Evolutionary conservation across 495 filamentous ascomycete genomes (phyloP).

Genomic region (Collariella sp.): DNA sequence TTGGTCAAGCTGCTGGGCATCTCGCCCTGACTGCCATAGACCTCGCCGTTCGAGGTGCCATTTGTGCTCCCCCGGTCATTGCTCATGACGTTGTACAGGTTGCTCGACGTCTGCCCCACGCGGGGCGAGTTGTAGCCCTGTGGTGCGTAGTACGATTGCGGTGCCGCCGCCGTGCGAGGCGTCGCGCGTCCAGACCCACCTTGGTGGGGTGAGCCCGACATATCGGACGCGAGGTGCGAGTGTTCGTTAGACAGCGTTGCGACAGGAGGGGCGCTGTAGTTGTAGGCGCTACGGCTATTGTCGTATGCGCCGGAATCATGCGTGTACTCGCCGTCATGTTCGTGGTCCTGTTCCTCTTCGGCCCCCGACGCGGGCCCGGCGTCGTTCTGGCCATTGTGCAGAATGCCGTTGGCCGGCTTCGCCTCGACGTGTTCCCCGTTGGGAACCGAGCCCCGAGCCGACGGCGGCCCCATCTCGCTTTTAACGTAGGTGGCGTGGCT

Average conservation of each 20-base stretch:
- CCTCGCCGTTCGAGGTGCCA: constrained; percentile 52
- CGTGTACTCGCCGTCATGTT: constrained; percentile 73
- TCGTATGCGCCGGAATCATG: constrained; percentile 63
- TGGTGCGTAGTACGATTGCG: constrained; percentile 63
- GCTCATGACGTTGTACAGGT: constrained; percentile 83
- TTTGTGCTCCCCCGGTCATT: constrained; percentile 69
- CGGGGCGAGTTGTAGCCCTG: constrained; percentile 72
- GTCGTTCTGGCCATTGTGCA: constrained; percentile 46
- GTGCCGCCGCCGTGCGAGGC: constrained; percentile 61
- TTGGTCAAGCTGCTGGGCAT: constrained; percentile 52
- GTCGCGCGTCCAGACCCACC: constrained; percentile 81
- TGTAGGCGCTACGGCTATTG: constrained; percentile 61
- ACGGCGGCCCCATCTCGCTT: constrained; percentile 86
- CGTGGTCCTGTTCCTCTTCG: constrained; percentile 69
- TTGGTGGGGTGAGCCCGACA: constrained; percentile 84
- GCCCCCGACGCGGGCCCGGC: constrained; percentile 49
- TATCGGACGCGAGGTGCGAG: constrained; percentile 72
- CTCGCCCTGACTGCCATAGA: constrained; percentile 57
- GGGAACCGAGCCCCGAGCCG: constrained; percentile 48
- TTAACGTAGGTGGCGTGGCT: constrained; percentile 65
- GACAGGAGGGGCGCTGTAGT: constrained; percentile 59
- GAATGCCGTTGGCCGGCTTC: constrained; percentile 59
- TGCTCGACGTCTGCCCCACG: constrained; percentile 59
- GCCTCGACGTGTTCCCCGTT: constrained; percentile 55
- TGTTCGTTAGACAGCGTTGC: constrained; percentile 63